These are phyloP conservation scores for Hypoxylon cercidicola DNA, from an alignment of 495 filamentous ascomycete genomes.

Conservation along the genomic window DNA sequence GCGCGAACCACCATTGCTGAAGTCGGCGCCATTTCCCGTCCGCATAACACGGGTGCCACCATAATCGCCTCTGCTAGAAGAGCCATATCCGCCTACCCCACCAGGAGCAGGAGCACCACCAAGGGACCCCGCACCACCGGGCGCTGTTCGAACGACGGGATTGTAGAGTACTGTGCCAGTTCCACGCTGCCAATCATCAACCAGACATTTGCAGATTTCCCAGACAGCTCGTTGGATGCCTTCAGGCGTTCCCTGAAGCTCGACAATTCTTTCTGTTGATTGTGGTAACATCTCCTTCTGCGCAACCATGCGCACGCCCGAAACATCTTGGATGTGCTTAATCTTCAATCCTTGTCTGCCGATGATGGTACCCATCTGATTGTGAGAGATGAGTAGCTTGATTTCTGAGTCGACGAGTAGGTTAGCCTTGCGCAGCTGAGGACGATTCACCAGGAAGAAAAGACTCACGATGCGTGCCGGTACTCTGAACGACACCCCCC, in stretches of 20 bases:
- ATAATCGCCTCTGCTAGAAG: constrained; percentile 60
- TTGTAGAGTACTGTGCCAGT: constrained; percentile 97
- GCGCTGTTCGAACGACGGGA: constrained; percentile 85
- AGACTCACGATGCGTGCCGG: constrained; percentile 91
- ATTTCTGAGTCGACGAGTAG: constrained; percentile 67
- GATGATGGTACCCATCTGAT: constrained; percentile 99
- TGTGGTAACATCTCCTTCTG: constrained; percentile 99
- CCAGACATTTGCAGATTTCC: constrained; percentile 98
- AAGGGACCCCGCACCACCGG: constrained; percentile 61
- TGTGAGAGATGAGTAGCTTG: constrained; percentile 97
- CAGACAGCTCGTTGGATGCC: constrained; percentile 95
- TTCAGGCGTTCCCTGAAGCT: constrained; percentile 91
- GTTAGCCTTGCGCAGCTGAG: constrained; percentile 36
- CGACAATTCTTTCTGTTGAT: constrained; percentile 98
- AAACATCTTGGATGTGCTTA: constrained; percentile 98
- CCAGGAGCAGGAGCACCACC: constrained; percentile 50
- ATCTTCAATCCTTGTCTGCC: constrained; percentile 96
- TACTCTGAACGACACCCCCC: constrained; percentile 84
- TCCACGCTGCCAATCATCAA: constrained; percentile 97
- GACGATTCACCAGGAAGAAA: not conserved
- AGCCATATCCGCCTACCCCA: constrained; percentile 43
- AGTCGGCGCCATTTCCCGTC: constrained; percentile 96
- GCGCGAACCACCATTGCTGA: constrained; percentile 79
- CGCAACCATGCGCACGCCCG: constrained; percentile 97
- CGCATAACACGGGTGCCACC: constrained; percentile 81